These are phyloP conservation scores for Clausena lansium DNA, from an alignment of 345 rosid species.

Conservation along the genomic window DNA sequence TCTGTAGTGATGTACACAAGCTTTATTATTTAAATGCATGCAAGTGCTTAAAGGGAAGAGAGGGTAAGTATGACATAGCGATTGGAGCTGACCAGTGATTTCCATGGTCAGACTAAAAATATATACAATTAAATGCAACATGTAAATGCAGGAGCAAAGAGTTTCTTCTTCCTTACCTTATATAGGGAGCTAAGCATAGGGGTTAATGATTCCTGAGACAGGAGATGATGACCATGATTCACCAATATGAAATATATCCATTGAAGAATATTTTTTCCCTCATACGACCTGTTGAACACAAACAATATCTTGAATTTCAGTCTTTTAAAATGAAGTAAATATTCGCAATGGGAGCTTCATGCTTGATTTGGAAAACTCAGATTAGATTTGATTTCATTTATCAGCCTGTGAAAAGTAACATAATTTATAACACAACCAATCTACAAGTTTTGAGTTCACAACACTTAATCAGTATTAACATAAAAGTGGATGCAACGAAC, in stretches of 20 bases:
- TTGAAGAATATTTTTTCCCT: conserved; percentile 56
- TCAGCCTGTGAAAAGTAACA: neutral
- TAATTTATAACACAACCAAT: neutral
- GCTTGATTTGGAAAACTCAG: neutral
- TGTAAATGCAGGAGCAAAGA: neutral
- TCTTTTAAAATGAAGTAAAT: neutral
- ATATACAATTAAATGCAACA: neutral
- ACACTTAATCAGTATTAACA: neutral
- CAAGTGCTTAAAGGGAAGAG: neutral
- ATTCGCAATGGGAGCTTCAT: neutral
- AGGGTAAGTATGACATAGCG: neutral
- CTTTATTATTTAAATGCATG: neutral
- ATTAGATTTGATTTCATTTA: neutral
- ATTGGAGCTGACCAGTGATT: neutral
- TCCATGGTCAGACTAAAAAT: neutral
- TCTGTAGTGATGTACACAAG: neutral
- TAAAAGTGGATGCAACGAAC: conserved; percentile 29
- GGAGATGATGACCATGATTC: conserved; percentile 54
- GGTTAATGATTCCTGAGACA: conserved; percentile 44
- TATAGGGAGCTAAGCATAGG: conserved; percentile 52
- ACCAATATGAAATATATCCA: conserved; percentile 83
- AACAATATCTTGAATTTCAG: conserved; percentile 3
- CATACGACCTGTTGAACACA: conserved; percentile 51
- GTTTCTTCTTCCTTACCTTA: conserved; percentile 47
- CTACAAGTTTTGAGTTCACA: conserved; percentile 7